Evolutionary conservation across 1,284 basidiomycete species (phyloP).

Genomic region (Ustilago crameri): DNA sequence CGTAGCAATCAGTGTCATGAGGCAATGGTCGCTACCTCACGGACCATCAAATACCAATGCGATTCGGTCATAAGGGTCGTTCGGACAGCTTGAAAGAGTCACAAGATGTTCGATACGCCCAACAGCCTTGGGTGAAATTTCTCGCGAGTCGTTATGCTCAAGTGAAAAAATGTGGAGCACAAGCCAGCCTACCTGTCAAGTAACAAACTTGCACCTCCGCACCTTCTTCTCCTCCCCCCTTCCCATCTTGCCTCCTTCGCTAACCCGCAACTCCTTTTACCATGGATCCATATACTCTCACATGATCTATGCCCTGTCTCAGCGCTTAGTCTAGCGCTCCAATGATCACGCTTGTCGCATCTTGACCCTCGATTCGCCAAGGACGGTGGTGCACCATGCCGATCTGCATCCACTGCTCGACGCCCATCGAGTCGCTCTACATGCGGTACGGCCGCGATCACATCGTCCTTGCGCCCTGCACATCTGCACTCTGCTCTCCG

Average conservation of each 20-base stretch:
- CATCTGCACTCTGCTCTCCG: conserved; percentile 14
- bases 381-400: conserved; percentile 17
- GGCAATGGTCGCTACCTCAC: no score
- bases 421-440: conserved; percentile 37
- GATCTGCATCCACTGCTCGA: conserved; percentile 47
- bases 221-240: neutral
- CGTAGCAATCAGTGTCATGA: no score
- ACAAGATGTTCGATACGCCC: neutral
- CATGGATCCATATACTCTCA: neutral
- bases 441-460: conserved; percentile 43
- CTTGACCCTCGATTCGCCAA: neutral
- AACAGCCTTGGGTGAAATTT: neutral
- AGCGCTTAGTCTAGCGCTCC: neutral
- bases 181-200: neutral
- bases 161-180: neutral
- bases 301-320: neutral
- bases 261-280: neutral
- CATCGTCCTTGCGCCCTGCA: conserved; percentile 41
- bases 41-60: no score
- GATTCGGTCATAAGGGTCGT: no score
- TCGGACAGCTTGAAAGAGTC: neutral
- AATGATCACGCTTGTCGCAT: neutral
- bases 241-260: no score
- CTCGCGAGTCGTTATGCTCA: neutral
- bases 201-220: neutral